phyloP scores from a whole-genome alignment of 331 rosid species.

The Telfairia occidentalis region DNA sequence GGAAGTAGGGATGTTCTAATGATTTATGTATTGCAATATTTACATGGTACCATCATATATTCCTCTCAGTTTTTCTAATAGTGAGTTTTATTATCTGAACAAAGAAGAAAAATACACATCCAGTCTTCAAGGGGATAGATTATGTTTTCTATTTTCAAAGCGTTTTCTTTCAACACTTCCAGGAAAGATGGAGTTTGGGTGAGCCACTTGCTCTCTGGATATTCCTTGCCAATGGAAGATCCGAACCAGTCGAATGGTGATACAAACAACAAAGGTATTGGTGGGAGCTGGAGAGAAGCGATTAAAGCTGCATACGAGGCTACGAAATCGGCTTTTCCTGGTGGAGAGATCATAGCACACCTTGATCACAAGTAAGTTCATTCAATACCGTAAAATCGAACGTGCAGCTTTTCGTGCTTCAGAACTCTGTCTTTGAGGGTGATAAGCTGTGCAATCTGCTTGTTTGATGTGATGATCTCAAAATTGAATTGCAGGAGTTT shows the following conservation, averaged over 20 bases:
- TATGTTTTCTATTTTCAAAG: not conserved
- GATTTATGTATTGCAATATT: not conserved
- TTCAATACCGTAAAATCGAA: not conserved
- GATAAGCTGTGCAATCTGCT: not conserved
- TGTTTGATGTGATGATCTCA: not conserved
- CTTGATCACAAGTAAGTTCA: constrained; percentile 86
- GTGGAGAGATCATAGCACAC: constrained; percentile 84
- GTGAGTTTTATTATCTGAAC: not conserved
- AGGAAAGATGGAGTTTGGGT: constrained; percentile 92
- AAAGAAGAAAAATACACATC: not conserved
- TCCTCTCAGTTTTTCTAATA: not conserved
- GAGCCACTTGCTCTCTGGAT: constrained; percentile 94
- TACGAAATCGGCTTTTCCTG: constrained; percentile 68
- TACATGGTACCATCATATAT: not conserved
- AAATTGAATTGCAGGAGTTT: constrained; percentile 55
- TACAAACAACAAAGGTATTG: constrained; percentile 34
- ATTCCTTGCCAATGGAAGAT: constrained; percentile 92
- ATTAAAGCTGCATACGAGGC: constrained; percentile 68
- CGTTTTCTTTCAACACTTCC: constrained; percentile 14
- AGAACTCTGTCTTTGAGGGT: not conserved
- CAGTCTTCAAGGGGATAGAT: not conserved
- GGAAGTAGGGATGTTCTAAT: not conserved
- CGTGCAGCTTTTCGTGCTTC: not conserved
- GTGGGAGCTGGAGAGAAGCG: constrained; percentile 81
- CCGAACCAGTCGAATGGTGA: constrained; percentile 48